These are phyloP conservation scores for Globisporangium lucens DNA, from an alignment of 352 stramenopile genomes.

Conservation along the genomic window DNA sequence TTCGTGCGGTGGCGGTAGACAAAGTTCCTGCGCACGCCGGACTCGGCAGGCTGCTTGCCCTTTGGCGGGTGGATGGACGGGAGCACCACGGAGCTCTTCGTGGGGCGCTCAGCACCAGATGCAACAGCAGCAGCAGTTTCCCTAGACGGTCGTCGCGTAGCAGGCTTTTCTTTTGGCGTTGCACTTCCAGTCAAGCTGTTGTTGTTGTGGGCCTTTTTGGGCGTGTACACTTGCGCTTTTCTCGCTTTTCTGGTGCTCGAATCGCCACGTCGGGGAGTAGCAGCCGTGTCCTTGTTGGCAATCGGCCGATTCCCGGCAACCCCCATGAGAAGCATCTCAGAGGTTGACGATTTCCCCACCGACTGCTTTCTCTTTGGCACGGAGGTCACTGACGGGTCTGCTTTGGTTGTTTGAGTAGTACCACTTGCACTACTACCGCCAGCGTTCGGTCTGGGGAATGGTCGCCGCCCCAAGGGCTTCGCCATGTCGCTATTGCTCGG, in stretches of 20 bases:
- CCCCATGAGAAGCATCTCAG: slow-evolving; percentile 17
- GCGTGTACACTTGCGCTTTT: neutral
- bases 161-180: neutral
- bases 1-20: slow-evolving; percentile 4
- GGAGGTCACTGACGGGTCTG: neutral
- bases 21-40: neutral
- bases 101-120: too few relatives aligned
- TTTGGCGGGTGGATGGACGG: slow-evolving; percentile 9
- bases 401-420: neutral
- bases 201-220: neutral
- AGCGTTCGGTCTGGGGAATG: neutral
- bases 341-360: neutral
- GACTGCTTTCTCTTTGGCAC: slow-evolving; percentile 11
- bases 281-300: neutral
- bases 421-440: neutral
- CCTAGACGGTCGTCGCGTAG: neutral
- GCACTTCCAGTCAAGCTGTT: neutral
- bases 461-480: neutral
- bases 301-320: neutral
- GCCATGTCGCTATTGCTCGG: slow-evolving; percentile 1
- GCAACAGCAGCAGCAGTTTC: neutral
- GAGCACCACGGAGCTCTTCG: slow-evolving; percentile 1
- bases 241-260: neutral
- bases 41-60: neutral
- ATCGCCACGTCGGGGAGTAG: neutral